These are phyloP conservation scores for Lipomyces kockii DNA, from an alignment of 805 yeast genomes.

Conservation along the genomic window DNA sequence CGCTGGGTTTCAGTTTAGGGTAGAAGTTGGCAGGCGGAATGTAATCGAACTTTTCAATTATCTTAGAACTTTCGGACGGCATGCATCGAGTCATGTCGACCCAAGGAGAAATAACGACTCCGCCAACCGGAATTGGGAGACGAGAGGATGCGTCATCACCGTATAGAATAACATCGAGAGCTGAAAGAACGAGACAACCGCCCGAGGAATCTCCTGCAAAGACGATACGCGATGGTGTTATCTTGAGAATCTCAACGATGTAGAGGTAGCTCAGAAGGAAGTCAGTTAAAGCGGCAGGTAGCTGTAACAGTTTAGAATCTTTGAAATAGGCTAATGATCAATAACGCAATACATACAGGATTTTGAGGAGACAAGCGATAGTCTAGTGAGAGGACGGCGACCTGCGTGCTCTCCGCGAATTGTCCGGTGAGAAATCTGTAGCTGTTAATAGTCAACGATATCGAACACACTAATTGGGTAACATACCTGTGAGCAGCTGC, in stretches of 20 bases:
- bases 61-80: conserved; percentile 31
- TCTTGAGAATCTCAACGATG: conserved; percentile 16
- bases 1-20: conserved; percentile 25
- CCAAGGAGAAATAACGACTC: conserved; percentile 32
- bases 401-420: conserved; percentile 22
- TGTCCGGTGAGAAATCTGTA: conserved; percentile 22
- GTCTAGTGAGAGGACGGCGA: conserved; percentile 28
- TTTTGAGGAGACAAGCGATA: conserved; percentile 32
- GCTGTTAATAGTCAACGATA: not conserved
- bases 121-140: conserved; percentile 36
- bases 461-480: not conserved
- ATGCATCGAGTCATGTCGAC: conserved; percentile 34
- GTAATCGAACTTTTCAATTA: conserved; percentile 28
- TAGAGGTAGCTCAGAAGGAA: conserved; percentile 21
- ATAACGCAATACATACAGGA: conserved; percentile 11
- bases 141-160: conserved; percentile 11
- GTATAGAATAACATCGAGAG: conserved; percentile 18
- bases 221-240: conserved; percentile 25
- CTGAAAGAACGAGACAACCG: conserved; percentile 23
- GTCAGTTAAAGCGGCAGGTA: conserved; percentile 31
- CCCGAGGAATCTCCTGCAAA: conserved; percentile 38
- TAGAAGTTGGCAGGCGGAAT: conserved; percentile 32
- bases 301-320: not conserved
- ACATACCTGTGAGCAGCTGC: conserved; percentile 21
- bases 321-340: not conserved